phyloP scores from a whole-genome alignment of 805 yeast genomes.

The Starmerella riodocensis region DNA sequence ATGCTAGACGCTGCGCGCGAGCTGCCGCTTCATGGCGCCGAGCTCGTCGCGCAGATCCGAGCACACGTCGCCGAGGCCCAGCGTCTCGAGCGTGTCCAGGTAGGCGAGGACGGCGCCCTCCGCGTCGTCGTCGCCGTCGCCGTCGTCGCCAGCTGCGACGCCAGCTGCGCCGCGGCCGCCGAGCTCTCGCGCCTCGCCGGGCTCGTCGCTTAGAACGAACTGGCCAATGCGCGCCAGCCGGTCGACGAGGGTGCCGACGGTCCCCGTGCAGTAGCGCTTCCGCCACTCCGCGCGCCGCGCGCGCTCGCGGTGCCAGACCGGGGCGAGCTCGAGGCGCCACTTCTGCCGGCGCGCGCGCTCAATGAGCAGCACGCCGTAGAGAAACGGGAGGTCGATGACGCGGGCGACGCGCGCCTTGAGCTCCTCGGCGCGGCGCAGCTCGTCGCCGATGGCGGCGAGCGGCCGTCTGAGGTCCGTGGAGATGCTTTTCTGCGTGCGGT shows the following conservation, averaged over 20 bases:
- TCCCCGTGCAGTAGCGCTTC: slow-evolving; percentile 34
- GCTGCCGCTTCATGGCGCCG: slow-evolving; percentile 23
- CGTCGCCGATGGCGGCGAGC: slow-evolving; percentile 19
- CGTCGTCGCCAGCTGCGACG: not conserved
- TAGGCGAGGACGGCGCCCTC: slow-evolving; percentile 17
- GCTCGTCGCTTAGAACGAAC: not conserved
- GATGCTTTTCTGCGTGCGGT: slow-evolving; percentile 23
- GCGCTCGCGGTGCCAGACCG: slow-evolving; percentile 46
- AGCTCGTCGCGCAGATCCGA: slow-evolving; percentile 24
- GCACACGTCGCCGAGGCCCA: slow-evolving; percentile 21
- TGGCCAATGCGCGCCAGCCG: slow-evolving; percentile 2
- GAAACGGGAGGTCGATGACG: slow-evolving; percentile 28
- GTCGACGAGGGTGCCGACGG: slow-evolving; percentile 13
- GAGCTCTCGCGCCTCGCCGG: no score
- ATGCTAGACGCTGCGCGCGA: slow-evolving; percentile 8
- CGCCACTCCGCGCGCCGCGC: slow-evolving; percentile 40
- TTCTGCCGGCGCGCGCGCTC: slow-evolving; percentile 25
- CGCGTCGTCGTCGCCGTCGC: not conserved
- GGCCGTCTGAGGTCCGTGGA: slow-evolving; percentile 22
- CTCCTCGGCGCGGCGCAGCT: slow-evolving; percentile 23
- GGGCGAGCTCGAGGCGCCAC: slow-evolving; percentile 10
- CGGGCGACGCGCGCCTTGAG: slow-evolving; percentile 25
- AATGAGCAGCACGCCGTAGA: slow-evolving; percentile 28
- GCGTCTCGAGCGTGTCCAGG: slow-evolving; percentile 16
- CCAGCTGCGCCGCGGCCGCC: not conserved